A percentile compares a stretch with the other conserved stretches of the same genome.
Evolutionary conservation across 176 grass and related monocot species (phyloP).

Genomic region (Rhynchospora pubera): DNA sequence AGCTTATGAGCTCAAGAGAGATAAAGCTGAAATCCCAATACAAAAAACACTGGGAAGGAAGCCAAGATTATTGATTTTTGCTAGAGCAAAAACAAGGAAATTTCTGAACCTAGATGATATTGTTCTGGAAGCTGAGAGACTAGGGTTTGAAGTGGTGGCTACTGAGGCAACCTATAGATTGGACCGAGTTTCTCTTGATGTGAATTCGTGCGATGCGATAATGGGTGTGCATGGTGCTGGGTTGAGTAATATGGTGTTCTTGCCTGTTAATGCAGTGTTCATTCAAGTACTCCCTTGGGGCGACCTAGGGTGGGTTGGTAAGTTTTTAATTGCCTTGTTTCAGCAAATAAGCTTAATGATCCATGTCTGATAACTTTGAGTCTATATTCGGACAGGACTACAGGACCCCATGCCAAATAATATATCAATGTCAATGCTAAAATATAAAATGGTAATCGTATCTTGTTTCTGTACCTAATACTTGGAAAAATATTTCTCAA

Average conservation of each 20-base stretch:
- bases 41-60: conserved; percentile 1
- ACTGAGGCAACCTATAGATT: conserved; percentile 46
- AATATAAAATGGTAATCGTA: not conserved
- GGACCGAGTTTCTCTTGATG: conserved; percentile 48
- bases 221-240: conserved; percentile 77
- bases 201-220: conserved; percentile 54
- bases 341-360: not conserved
- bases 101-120: conserved; percentile 56
- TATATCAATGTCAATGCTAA: not conserved
- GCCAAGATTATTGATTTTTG: conserved; percentile 42
- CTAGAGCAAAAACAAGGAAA: conserved; percentile 38
- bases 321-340: not conserved
- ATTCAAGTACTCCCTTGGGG: conserved; percentile 78
- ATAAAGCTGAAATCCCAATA: conserved; percentile 15
- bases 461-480: not conserved
- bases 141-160: conserved; percentile 55
- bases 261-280: conserved; percentile 44
- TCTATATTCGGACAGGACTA: not conserved
- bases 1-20: conserved; percentile 61
- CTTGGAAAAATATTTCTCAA: not conserved
- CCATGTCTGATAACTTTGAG: not conserved
- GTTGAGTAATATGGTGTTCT: conserved; percentile 85
- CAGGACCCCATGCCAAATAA: not conserved
- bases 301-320: conserved; percentile 30
- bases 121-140: conserved; percentile 27